A percentile compares a stretch with the other conserved stretches of the same genome.
Evolutionary conservation across 2,329 filamentous ascomycete species (phyloP).

Genomic region (Cladosporium sp.): DNA sequence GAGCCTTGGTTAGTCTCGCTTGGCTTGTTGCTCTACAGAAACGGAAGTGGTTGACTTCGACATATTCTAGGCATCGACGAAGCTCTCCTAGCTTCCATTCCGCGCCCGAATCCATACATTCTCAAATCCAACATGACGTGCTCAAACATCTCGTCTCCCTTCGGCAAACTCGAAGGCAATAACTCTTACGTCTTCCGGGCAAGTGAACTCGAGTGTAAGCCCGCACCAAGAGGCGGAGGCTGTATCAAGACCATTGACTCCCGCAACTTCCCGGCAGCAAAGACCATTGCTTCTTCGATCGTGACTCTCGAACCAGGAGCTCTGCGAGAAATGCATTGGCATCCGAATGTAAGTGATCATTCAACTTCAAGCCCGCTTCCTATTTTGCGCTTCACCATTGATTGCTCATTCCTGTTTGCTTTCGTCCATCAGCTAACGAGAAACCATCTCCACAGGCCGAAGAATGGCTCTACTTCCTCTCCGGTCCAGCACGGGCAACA

Average conservation of each 20-base stretch:
- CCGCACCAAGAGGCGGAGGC: slow-evolving; percentile 54
- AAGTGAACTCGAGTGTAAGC: slow-evolving; percentile 38
- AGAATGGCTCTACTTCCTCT: slow-evolving; percentile 69
- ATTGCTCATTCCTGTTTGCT: no score
- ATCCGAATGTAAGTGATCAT: slow-evolving; percentile 54
- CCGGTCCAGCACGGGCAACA: slow-evolving; percentile 58
- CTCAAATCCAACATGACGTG: slow-evolving; percentile 52
- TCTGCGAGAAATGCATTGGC: slow-evolving; percentile 66
- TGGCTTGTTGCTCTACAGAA: background rate
- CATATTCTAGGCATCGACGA: slow-evolving; percentile 41
- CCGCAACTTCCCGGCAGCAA: slow-evolving; percentile 62
- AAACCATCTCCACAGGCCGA: slow-evolving; percentile 46
- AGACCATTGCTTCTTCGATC: slow-evolving; percentile 62
- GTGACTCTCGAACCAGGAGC: slow-evolving; percentile 61
- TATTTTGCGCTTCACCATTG: background rate
- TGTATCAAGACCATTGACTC: slow-evolving; percentile 59
- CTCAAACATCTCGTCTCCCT: slow-evolving; percentile 46
- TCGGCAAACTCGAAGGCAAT: slow-evolving; percentile 51
- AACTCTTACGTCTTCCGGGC: slow-evolving; percentile 61
- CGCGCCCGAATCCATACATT: slow-evolving; percentile 59
- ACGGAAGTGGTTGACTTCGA: background rate
- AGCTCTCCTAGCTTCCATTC: slow-evolving; percentile 57
- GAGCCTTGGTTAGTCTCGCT: slow-evolving; percentile 53
- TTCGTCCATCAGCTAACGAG: no score
- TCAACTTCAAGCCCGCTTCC: background rate